A percentile compares a stretch with the other conserved stretches of the same genome.
Conservation (phyloP, 371 early-diverging fungal genomes). For the Haplosporangium sp. region DNA sequence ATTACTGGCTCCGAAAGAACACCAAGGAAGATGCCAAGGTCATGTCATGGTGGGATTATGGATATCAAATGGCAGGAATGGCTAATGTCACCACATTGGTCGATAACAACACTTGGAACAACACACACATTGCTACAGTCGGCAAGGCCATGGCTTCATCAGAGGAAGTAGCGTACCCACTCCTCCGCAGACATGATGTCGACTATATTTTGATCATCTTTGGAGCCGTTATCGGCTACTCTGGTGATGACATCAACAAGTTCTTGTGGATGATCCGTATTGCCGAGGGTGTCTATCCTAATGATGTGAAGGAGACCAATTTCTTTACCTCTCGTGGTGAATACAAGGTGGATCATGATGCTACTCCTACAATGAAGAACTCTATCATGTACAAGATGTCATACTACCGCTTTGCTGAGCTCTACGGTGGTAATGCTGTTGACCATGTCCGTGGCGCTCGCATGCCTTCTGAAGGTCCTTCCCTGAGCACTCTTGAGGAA, state of each 20-base stretch:
- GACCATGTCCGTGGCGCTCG: constrained; percentile 92
- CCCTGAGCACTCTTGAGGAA: constrained; percentile 90
- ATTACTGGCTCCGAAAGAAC: constrained; percentile 99
- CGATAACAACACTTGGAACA: constrained; percentile 99
- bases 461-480: constrained; percentile 83
- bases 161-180: constrained; percentile 92
- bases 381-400: constrained; percentile 97
- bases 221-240: constrained; percentile 96
- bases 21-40: constrained; percentile 93
- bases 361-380: constrained; percentile 90
- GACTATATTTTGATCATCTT: constrained; percentile 97
- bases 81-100: constrained; percentile 96
- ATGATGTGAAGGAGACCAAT: constrained; percentile 86
- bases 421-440: constrained; percentile 82
- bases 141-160: constrained; percentile 93
- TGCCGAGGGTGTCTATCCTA: constrained; percentile 96
- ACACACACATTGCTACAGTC: constrained; percentile 99
- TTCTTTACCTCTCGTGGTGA: constrained; percentile 94
- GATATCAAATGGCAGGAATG: constrained; percentile 99
- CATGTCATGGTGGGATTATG: constrained; percentile 99
- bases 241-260: constrained; percentile 99
- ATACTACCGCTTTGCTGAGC: constrained; percentile 93
- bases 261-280: constrained; percentile 99
- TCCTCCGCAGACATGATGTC: constrained; percentile 93
- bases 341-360: constrained; percentile 93